Evolutionary conservation across 2,329 filamentous ascomycete species (phyloP), one percentile per base, ranked within the genome.

Genomic region (Cordyceps farinosa): DNA sequence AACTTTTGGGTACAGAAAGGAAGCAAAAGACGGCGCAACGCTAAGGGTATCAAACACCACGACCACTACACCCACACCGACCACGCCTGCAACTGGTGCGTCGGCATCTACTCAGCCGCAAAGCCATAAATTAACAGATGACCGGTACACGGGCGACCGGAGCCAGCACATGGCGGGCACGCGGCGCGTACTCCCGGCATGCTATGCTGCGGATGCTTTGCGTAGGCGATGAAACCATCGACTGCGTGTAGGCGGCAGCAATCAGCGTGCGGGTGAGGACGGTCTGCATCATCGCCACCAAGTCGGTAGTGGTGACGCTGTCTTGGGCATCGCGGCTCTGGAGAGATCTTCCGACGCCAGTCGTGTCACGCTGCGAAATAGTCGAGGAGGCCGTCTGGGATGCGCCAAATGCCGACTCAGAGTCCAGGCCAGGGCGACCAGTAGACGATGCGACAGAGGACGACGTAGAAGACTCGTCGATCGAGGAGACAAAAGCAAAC

Each of bases 1-100:
- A 40, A 17, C 47, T 61, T 52, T 42, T 10, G 34, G 27, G 17
- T 52, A 48, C 17, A n/a, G 4, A 50, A 32, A 10, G 6, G 5
- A 34, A 52, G 10, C 10, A 50, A 60, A 45, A 34, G 3, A 11
- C 17, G 54, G 38, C 10, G 22, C 38, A 45, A 38, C 40, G 48
- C 58, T 54, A 32, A 30, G 30, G 38, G 58, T 53, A 61, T 45
- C 58, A 54, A 13, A 61, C 36, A 53, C 55, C n/a, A 50, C 47
- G n/a, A 6, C 55, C 44, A 50, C 56, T 15, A 30, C 47, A 44
- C 22, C 57, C 15, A 17, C 5, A 2, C 27, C 47, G n/a, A 22
- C 56, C 34, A 22, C 34, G 22, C 29, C 48, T 34, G 3, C 36
- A 50, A 42, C 34, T 13, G 8, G 27, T 29, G 47, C 36, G 45